Evolutionary conservation across 208 protist genomes (phyloP), one percentile per base, ranked within the genome.

Genomic region (Trypanosomatidae sp.): DNA sequence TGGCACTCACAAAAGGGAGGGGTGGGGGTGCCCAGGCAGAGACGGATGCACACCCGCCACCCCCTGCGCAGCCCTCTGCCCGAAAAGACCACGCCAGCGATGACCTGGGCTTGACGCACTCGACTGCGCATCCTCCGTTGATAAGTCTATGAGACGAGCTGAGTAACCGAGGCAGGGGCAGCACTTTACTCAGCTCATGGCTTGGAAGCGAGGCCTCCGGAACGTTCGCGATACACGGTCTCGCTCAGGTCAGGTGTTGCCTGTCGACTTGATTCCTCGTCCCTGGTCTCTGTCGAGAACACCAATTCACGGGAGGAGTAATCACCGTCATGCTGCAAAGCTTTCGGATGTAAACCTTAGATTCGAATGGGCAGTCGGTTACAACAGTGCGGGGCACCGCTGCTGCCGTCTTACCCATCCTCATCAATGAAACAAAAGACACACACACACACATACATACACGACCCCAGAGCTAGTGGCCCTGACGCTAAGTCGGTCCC

Each of bases 311-410:
- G 13, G 56, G 33, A 22, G 30, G 1, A 39, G 33, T 43, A 7
- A 10, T 50, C 72, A 25, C 17, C 22, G 39, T 33, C 36, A 5
- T 41, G 65, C 22, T 28, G 41, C 30, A 59, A 44, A 3, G 43
- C 72, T 10, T 39, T 55, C 17, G 72, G 72, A 33, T 76, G 65
- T 15, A 65, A 55, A 28, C 64, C 70, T 17, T 64, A 55, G 1
- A 58, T 65, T 22, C 72, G 64, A 25, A 71, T 55, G 44, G 39
- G 52, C 3, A 28, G 64, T 13, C n/a, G 50, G 12, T 28, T 17
- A 41, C 44, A 66, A n/a, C 58, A 46, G 13, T 76, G 50, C 22
- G 52, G 41, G 2, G 65, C n/a, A 5, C 64, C 44, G 43, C 72
- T 36, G 41, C 30, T 58, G 62, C 62, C 15, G 50, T 22, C 33